Conservation (phyloP, 352 stramenopile genomes). For the Globisporangium heterothallicum region DNA sequence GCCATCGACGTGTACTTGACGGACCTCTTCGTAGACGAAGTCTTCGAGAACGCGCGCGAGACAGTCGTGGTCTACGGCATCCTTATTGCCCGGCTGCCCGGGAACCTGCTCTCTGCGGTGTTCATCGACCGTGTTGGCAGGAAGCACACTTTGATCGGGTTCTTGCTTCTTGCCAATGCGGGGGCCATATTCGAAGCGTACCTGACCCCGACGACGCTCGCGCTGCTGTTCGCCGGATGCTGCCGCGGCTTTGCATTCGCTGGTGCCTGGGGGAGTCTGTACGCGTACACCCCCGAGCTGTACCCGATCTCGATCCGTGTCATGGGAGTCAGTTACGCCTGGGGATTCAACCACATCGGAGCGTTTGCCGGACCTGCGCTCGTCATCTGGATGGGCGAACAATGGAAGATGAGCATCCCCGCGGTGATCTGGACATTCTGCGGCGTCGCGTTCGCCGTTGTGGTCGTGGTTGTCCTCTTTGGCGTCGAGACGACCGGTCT, state of each 20-base stretch:
- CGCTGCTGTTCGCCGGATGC: not conserved
- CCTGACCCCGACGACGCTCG: constrained; percentile 14
- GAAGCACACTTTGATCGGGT: constrained; percentile 19
- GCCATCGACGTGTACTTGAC: constrained; percentile 21
- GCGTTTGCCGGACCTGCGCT: constrained; percentile 19
- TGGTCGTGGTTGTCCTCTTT: constrained; percentile 3
- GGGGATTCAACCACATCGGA: constrained; percentile 18
- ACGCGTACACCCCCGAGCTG: constrained; percentile 31
- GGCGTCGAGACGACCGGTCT: constrained; percentile 4
- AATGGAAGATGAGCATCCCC: constrained; percentile 9
- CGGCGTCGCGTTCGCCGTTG: constrained; percentile 15
- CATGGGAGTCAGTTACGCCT: constrained; percentile 27
- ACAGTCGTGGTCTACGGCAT: not conserved
- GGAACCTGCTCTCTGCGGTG: constrained; percentile 21
- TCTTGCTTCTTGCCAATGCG: constrained; percentile 1
- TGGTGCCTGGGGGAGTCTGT: constrained; percentile 23
- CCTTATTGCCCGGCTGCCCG: constrained; percentile 22
- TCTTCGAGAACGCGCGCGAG: constrained; percentile 5
- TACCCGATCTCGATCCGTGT: constrained; percentile 34
- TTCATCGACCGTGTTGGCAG: constrained; percentile 28
- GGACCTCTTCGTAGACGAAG: constrained; percentile 13
- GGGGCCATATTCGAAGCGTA: constrained; percentile 14
- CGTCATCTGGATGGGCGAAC: constrained; percentile 23
- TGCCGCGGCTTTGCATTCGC: constrained; percentile 5
- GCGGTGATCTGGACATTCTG: not conserved